A percentile compares a stretch with the other conserved stretches of the same genome.
Conservation (phyloP, 768 basidiomycete genomes). For the Russula lepida region DNA sequence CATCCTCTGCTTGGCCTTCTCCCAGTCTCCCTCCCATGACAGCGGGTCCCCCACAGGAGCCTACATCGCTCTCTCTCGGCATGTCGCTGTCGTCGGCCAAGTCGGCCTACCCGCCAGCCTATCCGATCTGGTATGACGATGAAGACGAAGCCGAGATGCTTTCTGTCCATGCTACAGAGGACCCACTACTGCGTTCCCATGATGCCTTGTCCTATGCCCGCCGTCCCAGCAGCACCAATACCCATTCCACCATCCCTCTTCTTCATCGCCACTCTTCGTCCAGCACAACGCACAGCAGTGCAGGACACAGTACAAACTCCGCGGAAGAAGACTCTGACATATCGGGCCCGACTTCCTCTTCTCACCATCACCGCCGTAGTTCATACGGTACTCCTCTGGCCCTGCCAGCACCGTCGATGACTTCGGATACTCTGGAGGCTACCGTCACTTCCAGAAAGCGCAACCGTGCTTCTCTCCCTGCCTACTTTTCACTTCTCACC, state of each 20-base stretch:
- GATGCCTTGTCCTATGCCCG: slow-evolving; percentile 21
- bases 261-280: slow-evolving; percentile 19
- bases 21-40: slow-evolving; percentile 17
- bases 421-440: slow-evolving; percentile 2
- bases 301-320: slow-evolving; percentile 10
- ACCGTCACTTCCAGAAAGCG: slow-evolving; percentile 14
- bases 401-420: not conserved
- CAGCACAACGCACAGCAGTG: slow-evolving; percentile 6
- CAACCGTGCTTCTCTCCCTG: slow-evolving; percentile 22
- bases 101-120: slow-evolving; percentile 4
- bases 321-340: slow-evolving; percentile 11
- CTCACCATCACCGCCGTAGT: slow-evolving; percentile 8
- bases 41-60: slow-evolving; percentile 1
- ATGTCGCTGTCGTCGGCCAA: slow-evolving; percentile 16
- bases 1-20: slow-evolving; percentile 22
- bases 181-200: not conserved
- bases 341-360: slow-evolving; percentile 10
- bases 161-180: not conserved
- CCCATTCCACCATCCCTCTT: slow-evolving; percentile 21
- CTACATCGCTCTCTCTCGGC: slow-evolving; percentile 15
- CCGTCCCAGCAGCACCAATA: slow-evolving; percentile 22
- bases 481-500: slow-evolving; percentile 23
- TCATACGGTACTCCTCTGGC: slow-evolving; percentile 7
- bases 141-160: slow-evolving; percentile 15
- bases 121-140: slow-evolving; percentile 19